phyloP scores from a whole-genome alignment of 1,284 basidiomycete genomes.

The Ceratobasidium sp. region DNA sequence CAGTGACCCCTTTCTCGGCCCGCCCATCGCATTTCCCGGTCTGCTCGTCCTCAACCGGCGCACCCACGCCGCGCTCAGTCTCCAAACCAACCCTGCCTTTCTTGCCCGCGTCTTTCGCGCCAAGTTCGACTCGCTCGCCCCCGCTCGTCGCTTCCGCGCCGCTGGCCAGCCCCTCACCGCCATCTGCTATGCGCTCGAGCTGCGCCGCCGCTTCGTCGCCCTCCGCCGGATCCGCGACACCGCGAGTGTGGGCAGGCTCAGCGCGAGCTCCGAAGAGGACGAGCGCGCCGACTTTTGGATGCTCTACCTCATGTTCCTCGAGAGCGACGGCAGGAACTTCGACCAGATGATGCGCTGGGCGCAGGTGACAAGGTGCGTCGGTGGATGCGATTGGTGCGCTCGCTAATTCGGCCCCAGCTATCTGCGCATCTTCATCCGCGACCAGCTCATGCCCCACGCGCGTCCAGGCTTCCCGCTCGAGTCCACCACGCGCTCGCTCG shows the following conservation, averaged over 20 bases:
- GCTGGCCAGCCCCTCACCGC: constrained; percentile 47
- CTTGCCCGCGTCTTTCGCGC: constrained; percentile 55
- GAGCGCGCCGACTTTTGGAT: constrained; percentile 55
- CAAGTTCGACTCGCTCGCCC: constrained; percentile 55
- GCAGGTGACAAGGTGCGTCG: constrained; percentile 42
- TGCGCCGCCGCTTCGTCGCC: constrained; percentile 51
- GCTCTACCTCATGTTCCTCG: constrained; percentile 57
- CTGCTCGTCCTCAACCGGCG: constrained; percentile 53
- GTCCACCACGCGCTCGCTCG: constrained; percentile 55
- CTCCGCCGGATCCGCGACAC: constrained; percentile 50
- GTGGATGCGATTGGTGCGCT: background rate
- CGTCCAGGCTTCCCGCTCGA: constrained; percentile 57
- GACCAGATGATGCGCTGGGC: constrained; percentile 52
- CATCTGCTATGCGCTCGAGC: constrained; percentile 51
- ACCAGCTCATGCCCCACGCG: constrained; percentile 54
- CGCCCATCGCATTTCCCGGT: constrained; percentile 43
- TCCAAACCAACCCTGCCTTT: constrained; percentile 52
- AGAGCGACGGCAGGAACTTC: constrained; percentile 58
- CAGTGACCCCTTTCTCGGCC: constrained; percentile 37
- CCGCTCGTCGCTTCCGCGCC: constrained; percentile 51
- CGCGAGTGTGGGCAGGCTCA: background rate
- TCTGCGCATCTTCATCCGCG: constrained; percentile 53
- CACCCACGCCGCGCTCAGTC: constrained; percentile 50
- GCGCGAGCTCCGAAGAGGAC: constrained; percentile 13
- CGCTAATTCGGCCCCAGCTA: constrained; percentile 47